These are phyloP conservation scores for Colletotrichum endophyticum DNA, from an alignment of 2,329 filamentous ascomycete genomes.

Conservation along the genomic window DNA sequence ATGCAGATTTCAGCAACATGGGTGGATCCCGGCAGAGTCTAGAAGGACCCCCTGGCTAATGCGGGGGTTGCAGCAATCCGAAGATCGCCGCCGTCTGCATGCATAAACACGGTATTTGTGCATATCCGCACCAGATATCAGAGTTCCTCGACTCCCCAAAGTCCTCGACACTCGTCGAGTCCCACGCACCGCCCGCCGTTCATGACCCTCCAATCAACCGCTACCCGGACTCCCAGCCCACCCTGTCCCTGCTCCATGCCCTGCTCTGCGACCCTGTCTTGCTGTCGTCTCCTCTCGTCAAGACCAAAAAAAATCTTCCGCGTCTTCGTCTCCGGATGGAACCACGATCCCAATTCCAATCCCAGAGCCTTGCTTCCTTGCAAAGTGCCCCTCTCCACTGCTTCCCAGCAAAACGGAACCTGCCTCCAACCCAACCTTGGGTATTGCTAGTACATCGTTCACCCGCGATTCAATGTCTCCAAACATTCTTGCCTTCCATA, in stretches of 20 bases:
- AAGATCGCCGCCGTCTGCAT: constrained; percentile 12
- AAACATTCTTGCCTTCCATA: neutral
- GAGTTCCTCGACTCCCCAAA: neutral
- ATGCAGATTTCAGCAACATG: constrained; percentile 3
- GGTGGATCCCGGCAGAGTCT: constrained; percentile 12
- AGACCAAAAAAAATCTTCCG: neutral
- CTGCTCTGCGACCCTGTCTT: neutral
- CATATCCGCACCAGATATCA: neutral
- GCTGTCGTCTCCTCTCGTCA: neutral
- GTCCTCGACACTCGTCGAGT: neutral
- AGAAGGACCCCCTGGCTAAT: constrained; percentile 6
- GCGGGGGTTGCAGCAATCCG: constrained; percentile 15
- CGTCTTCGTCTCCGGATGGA: neutral
- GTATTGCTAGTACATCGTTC: neutral
- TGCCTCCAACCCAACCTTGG: neutral
- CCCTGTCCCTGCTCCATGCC: neutral
- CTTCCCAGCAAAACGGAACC: neutral
- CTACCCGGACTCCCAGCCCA: neutral
- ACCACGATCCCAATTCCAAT: neutral
- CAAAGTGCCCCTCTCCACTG: neutral
- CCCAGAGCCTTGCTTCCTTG: neutral
- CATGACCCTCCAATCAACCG: neutral
- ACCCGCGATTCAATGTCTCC: neutral
- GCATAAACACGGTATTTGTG: neutral
- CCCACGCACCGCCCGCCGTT: neutral